These are phyloP conservation scores for Myxozyma vanderwaltii DNA, from an alignment of 805 yeast genomes.

Conservation along the genomic window DNA sequence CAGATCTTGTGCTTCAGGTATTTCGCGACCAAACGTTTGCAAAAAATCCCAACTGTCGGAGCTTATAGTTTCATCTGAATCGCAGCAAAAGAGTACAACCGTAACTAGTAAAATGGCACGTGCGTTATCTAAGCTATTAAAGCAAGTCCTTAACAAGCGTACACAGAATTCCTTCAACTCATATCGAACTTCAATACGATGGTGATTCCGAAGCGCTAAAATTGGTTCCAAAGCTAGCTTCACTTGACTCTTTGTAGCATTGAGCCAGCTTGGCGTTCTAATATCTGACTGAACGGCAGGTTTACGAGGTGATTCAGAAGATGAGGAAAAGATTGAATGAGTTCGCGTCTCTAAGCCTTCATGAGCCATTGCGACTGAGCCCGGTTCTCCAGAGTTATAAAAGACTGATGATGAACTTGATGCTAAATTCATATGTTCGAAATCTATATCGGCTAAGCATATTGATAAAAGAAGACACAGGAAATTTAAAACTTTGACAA, in stretches of 20 bases:
- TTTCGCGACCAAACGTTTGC: constrained; percentile 14
- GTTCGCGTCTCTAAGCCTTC: constrained; percentile 21
- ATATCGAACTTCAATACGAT: constrained; percentile 43
- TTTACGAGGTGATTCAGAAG: neutral
- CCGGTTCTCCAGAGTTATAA: neutral
- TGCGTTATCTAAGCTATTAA: constrained; percentile 44
- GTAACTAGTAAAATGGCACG: constrained; percentile 46
- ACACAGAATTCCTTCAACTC: constrained; percentile 42
- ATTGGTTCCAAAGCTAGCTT: constrained; percentile 49
- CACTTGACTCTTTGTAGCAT: constrained; percentile 55
- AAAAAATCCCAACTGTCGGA: constrained; percentile 10
- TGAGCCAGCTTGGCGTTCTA: constrained; percentile 58
- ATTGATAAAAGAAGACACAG: constrained; percentile 20
- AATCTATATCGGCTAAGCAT: constrained; percentile 8
- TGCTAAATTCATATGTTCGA: neutral
- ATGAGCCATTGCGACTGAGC: constrained; percentile 23
- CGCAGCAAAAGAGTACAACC: constrained; percentile 37
- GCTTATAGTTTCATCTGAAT: constrained; percentile 14
- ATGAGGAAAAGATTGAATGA: neutral
- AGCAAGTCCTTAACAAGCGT: constrained; percentile 42
- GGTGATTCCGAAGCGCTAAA: constrained; percentile 38
- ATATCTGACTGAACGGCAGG: neutral
- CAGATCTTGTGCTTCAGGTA: constrained; percentile 18
- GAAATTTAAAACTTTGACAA: constrained; percentile 28
- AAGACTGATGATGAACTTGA: neutral